Evolutionary conservation across 2,329 filamentous ascomycete genomes (phyloP).

Genomic region (Pseudonectria buxi): DNA sequence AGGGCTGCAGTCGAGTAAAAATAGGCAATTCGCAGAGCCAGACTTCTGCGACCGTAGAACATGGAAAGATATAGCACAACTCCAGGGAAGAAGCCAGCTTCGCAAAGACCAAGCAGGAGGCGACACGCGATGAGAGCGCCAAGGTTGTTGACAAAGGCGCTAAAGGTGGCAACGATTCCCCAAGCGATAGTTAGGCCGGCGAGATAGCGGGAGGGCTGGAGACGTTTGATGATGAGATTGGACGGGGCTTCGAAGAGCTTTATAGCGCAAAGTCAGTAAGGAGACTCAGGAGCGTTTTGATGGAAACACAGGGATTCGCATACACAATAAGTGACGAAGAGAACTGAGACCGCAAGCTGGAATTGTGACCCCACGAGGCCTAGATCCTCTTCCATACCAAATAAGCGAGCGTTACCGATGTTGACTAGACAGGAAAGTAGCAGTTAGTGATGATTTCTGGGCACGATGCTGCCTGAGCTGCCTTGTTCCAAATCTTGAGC

Average conservation of each 20-base stretch:
- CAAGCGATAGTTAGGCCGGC: constrained; percentile 36
- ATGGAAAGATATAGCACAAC: constrained; percentile 50
- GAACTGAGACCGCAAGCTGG: constrained; percentile 44
- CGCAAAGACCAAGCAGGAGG: constrained; percentile 27
- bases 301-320: too few relatives aligned
- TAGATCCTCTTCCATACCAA: constrained; percentile 45
- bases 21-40: constrained; percentile 56
- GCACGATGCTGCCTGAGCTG: too few relatives aligned
- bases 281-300: too few relatives aligned
- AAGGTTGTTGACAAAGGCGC: constrained; percentile 39
- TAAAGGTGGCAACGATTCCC: constrained; percentile 36
- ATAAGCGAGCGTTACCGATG: constrained; percentile 57
- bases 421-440: constrained; percentile 48
- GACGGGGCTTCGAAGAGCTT: constrained; percentile 35
- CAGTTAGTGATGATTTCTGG: background rate
- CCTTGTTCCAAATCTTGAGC: too few relatives aligned
- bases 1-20: constrained; percentile 55
- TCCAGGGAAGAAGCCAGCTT: constrained; percentile 46
- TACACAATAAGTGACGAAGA: constrained; percentile 37
- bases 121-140: constrained; percentile 38
- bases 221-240: constrained; percentile 30
- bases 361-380: constrained; percentile 49
- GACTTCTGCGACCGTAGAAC: constrained; percentile 56
- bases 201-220: constrained; percentile 42
- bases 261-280: too few relatives aligned